Evolutionary conservation across 768 basidiomycete species (phyloP).

Genomic region (Thelephora ganbajun): DNA sequence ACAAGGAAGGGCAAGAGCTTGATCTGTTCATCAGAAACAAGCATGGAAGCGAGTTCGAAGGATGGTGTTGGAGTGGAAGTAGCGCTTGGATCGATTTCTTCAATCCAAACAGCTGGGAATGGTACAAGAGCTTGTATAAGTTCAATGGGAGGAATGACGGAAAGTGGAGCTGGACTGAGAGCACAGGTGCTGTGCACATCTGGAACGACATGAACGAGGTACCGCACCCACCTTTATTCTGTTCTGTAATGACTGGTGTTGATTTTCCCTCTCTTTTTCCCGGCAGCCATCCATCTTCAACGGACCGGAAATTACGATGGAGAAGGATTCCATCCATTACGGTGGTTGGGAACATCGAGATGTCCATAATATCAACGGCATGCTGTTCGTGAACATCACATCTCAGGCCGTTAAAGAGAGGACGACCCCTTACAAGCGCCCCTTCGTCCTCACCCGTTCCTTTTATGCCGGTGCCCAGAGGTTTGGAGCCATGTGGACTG

Average conservation of each 20-base stretch:
- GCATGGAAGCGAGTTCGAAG: slow-evolving; percentile 81
- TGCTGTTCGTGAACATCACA: slow-evolving; percentile 83
- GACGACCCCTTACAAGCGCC: slow-evolving; percentile 62
- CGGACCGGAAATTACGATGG: slow-evolving; percentile 88
- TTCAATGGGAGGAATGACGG: slow-evolving; percentile 32
- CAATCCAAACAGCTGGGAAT: slow-evolving; percentile 78
- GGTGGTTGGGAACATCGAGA: slow-evolving; percentile 98
- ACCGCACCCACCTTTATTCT: slow-evolving; percentile 4
- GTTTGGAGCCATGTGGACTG: slow-evolving; percentile 97
- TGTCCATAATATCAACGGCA: slow-evolving; percentile 94
- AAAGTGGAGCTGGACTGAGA: slow-evolving; percentile 65
- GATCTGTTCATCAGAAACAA: slow-evolving; percentile 71
- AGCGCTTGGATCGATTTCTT: slow-evolving; percentile 97
- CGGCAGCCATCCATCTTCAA: slow-evolving; percentile 94
- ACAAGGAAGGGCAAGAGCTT: slow-evolving; percentile 71
- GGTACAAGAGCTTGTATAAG: slow-evolving; percentile 85
- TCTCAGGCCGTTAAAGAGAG: slow-evolving; percentile 67
- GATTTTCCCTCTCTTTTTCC: slow-evolving; percentile 6
- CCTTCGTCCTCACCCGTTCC: slow-evolving; percentile 90
- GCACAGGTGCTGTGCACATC: slow-evolving; percentile 75
- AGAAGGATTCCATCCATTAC: slow-evolving; percentile 65
- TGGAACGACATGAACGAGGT: slow-evolving; percentile 99
- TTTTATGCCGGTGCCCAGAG: slow-evolving; percentile 95
- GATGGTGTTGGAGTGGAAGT: slow-evolving; percentile 98
- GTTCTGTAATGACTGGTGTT: not conserved